phyloP scores from a whole-genome alignment of 257 asterid species.

The Striga asiatica region DNA sequence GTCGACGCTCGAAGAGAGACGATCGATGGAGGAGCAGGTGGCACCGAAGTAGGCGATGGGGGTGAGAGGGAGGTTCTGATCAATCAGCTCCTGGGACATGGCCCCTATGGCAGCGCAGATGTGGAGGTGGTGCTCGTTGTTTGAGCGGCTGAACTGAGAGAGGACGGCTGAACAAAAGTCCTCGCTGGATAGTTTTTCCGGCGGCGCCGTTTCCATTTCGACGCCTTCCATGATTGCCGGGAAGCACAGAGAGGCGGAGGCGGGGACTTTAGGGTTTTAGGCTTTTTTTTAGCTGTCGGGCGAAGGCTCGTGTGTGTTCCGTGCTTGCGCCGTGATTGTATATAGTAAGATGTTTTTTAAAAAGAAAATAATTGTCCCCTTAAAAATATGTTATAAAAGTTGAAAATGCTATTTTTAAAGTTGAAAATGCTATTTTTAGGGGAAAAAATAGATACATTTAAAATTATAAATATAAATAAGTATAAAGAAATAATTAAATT shows the following conservation, averaged over 20 bases:
- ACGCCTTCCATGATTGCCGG: slow-evolving; percentile 37
- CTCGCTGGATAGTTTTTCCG: slow-evolving; percentile 1
- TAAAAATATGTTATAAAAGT: no score
- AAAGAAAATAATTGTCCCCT: no score
- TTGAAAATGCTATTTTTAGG: no score
- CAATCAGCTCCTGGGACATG: slow-evolving; percentile 68
- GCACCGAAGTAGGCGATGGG: slow-evolving; percentile 69
- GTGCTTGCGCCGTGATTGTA: no score
- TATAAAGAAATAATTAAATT: no score
- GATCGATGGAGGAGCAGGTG: slow-evolving; percentile 65
- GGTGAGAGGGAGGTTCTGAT: slow-evolving; percentile 45
- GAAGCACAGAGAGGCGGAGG: background rate
- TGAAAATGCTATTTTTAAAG: no score
- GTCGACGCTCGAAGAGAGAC: slow-evolving; percentile 36
- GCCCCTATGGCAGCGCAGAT: slow-evolving; percentile 67
- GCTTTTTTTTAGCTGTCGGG: background rate
- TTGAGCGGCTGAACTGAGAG: slow-evolving; percentile 38
- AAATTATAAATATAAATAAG: no score
- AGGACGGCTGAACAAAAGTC: slow-evolving; percentile 48
- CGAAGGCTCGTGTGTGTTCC: no score
- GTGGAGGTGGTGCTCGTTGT: slow-evolving; percentile 66
- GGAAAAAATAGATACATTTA: no score
- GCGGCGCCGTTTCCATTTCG: slow-evolving; percentile 30
- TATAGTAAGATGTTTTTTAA: no score
- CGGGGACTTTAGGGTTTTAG: slow-evolving; percentile 22